Conservation (phyloP, 306 rosid genomes). For the Casuarina glauca region DNA sequence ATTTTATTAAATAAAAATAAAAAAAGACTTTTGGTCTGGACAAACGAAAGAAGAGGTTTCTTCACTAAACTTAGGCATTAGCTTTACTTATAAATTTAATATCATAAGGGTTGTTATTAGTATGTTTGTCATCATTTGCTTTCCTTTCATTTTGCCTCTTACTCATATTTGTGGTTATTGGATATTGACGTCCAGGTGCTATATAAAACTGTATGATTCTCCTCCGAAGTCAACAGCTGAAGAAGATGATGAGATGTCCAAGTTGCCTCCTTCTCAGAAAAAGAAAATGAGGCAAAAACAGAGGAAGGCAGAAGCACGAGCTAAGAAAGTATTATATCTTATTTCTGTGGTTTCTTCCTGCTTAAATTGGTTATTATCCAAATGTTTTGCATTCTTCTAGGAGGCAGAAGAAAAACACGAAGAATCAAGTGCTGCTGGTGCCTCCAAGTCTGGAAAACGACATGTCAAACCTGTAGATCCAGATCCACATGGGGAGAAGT, state of each 20-base stretch:
- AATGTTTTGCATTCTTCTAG: constrained; percentile 44
- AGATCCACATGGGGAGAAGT: constrained; percentile 89
- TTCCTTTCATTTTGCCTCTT: not conserved
- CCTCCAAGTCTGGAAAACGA: constrained; percentile 83
- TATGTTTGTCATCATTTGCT: not conserved
- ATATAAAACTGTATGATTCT: constrained; percentile 80
- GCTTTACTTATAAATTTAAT: not conserved
- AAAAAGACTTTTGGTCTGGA: not conserved
- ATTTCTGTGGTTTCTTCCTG: constrained; percentile 25
- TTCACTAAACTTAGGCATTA: not conserved
- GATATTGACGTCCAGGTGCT: constrained; percentile 58
- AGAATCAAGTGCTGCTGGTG: constrained; percentile 58
- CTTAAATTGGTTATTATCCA: constrained; percentile 20
- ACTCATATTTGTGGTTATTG: constrained; percentile 1
- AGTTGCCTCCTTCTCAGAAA: constrained; percentile 89
- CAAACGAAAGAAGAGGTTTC: not conserved
- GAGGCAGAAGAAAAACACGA: constrained; percentile 93
- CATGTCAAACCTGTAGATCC: constrained; percentile 87
- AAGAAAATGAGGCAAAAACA: constrained; percentile 95
- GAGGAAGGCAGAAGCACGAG: constrained; percentile 95
- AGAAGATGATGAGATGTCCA: constrained; percentile 80
- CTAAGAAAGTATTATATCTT: constrained; percentile 70
- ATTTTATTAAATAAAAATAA: not conserved
- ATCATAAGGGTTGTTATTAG: not conserved
- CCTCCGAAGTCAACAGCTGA: constrained; percentile 75